Percentiles rank a stretch among this genome's conserved stretches.
These are phyloP conservation scores for Dendrobium huoshanense DNA, from an alignment of 106 monocot genomes.

Conservation along the genomic window DNA sequence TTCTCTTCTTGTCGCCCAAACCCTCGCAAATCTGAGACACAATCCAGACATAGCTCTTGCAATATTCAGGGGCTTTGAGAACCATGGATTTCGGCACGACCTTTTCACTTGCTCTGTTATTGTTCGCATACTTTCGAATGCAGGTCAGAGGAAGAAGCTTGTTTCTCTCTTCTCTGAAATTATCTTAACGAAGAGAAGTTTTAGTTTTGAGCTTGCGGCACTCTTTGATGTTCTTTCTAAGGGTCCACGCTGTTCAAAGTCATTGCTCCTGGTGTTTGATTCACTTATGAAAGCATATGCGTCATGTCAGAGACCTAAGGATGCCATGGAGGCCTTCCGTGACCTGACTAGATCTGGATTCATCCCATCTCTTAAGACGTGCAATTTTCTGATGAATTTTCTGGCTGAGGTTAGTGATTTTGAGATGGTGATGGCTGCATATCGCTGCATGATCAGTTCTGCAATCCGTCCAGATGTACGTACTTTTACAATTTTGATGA, in stretches of 20 bases:
- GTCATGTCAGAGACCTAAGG: conserved; percentile 12
- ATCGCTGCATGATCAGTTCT: conserved; percentile 33
- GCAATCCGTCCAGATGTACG: conserved; percentile 24
- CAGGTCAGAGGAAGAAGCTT: conserved; percentile 21
- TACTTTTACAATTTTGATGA: conserved; percentile 46
- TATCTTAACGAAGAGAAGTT: conserved; percentile 16
- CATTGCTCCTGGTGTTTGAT: conserved; percentile 12
- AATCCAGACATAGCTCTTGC: conserved; percentile 32
- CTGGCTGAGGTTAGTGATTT: conserved; percentile 21
- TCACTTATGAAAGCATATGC: conserved; percentile 58
- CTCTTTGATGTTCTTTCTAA: conserved; percentile 24
- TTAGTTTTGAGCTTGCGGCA: conserved; percentile 13
- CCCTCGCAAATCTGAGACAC: conserved; percentile 10
- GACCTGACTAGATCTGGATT: conserved; percentile 25
- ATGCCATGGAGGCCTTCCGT: conserved; percentile 31
- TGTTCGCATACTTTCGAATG: conserved; percentile 30
- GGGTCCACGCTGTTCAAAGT: neutral
- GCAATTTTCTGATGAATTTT: conserved; percentile 60
- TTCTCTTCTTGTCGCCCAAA: conserved; percentile 5
- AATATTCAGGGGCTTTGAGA: conserved; percentile 27
- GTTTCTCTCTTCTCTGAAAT: conserved; percentile 33
- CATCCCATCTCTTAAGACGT: conserved; percentile 32
- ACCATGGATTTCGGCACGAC: conserved; percentile 38
- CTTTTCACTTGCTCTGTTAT: conserved; percentile 38
- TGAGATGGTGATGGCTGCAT: conserved; percentile 28